A percentile compares a stretch with the other conserved stretches of the same genome.
Evolutionary conservation across 345 rosid genomes (phyloP).

Genomic region (Citrus sp.): DNA sequence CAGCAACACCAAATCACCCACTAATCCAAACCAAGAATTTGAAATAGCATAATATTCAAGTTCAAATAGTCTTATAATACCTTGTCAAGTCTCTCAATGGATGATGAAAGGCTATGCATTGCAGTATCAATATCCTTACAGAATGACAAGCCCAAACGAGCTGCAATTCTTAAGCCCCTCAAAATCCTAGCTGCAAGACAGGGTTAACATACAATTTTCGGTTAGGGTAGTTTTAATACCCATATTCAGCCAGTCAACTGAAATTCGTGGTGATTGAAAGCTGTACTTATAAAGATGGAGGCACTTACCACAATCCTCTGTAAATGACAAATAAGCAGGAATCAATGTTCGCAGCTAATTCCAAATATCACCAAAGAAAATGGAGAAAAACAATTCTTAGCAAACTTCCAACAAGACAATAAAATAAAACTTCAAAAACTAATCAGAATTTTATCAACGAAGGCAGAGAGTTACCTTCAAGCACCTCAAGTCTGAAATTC

Average conservation of each 20-base stretch:
- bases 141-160: constrained; percentile 70
- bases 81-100: constrained; percentile 55
- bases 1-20: background rate
- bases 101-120: constrained; percentile 50
- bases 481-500: constrained; percentile 66
- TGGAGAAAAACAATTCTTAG: constrained; percentile 3
- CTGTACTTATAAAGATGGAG: constrained; percentile 17
- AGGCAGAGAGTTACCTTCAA: constrained; percentile 52
- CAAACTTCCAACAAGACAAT: constrained; percentile 1
- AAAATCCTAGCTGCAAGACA: constrained; percentile 76
- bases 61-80: constrained; percentile 30
- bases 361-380: constrained; percentile 16
- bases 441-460: constrained; percentile 2
- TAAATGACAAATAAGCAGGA: constrained; percentile 74
- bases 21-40: constrained; percentile 9
- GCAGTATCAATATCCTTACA: constrained; percentile 68
- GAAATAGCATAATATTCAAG: background rate
- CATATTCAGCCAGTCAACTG: background rate
- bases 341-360: constrained; percentile 71
- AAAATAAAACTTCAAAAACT: constrained; percentile 1
- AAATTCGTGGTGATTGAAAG: constrained; percentile 15
- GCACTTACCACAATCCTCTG: constrained; percentile 81
- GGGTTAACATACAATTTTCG: background rate
- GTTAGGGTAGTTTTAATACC: constrained; percentile 18
- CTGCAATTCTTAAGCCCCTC: constrained; percentile 87